Base-by-base conservation (phyloP, 2,329 filamentous ascomycete genomes). In the Rugonectria rugulosa region DNA sequence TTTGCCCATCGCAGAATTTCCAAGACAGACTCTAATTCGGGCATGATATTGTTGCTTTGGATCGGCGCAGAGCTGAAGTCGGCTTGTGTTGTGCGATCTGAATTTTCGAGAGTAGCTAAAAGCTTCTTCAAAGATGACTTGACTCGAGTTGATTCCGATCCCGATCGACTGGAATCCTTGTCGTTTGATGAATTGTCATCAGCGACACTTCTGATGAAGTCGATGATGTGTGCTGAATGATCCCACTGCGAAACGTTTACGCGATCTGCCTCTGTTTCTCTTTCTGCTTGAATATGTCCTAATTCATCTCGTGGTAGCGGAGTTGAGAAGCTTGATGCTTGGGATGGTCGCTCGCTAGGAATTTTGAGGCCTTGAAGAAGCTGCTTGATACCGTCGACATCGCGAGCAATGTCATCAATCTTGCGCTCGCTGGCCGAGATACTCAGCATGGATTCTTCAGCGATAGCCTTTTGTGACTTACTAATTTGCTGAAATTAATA, bases 401-500 rank as follows among this genome's bases (percentile, higher is more conserved):
- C 71, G 17, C 61, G 65, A 37, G 63, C 69, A 34, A 74, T 73
- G 2, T 65, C 62, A 31, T 75, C 72, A 21, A 76, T 73, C 50
- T 75, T 76, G 38, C 62, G 66, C 42, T 75, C 74, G 53, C 73
- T 76, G 6, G n/a, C 14, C 4, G 3, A 17, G 2, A 17, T 6
- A 1, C 2, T 11, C 38, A 21, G 41, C 7, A 1, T 2, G 0
- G 7, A 7, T 11, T 24, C 3, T 6, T 6, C 3, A 2, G 4
- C 3, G 17, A 3, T 9, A 34, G 21, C 20, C 9, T 21, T 1
- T 9, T 4, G 27, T 10, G 4, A 59, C 68, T 61, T 24, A 75
- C 74, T 76, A 75, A 60, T 74, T 58, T 32, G 70, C 62, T 4
- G 73, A 75, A 21, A 76, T 70, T 32, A 74, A 51, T 3, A 75